These are phyloP conservation scores for Emergomyces orientalis DNA, from an alignment of 2,329 filamentous ascomycete genomes.

Conservation along the genomic window DNA sequence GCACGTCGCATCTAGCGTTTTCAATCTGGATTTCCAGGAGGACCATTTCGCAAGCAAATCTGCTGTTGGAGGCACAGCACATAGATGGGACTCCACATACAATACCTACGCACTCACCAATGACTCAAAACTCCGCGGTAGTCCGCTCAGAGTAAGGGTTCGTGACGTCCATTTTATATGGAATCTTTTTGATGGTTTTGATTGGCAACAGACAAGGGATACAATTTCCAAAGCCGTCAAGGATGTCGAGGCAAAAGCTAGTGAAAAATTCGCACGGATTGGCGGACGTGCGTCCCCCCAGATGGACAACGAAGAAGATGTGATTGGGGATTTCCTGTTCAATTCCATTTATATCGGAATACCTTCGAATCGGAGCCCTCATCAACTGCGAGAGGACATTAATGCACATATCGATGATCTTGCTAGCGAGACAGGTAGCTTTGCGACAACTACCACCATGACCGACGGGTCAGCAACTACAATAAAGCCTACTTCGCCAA, in stretches of 20 bases:
- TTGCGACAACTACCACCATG: conserved; percentile 60
- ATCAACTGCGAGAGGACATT: conserved; percentile 71
- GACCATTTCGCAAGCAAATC: conserved; percentile 63
- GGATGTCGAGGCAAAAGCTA: conserved; percentile 72
- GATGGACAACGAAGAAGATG: conserved; percentile 67
- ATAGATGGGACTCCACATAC: conserved; percentile 68
- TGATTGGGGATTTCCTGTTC: conserved; percentile 91
- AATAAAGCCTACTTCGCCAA: conserved; percentile 26
- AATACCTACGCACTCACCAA: conserved; percentile 65
- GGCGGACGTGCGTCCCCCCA: conserved; percentile 50
- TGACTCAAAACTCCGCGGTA: conserved; percentile 50
- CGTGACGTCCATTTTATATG: conserved; percentile 89
- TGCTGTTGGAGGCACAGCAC: conserved; percentile 55
- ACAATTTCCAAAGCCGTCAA: conserved; percentile 81
- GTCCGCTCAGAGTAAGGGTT: conserved; percentile 67
- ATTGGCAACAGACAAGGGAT: conserved; percentile 83
- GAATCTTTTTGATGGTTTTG: conserved; percentile 96
- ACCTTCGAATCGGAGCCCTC: conserved; percentile 73
- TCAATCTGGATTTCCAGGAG: conserved; percentile 63
- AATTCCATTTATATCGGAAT: conserved; percentile 98
- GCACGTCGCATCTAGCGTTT: conserved; percentile 47
- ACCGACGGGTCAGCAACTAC: conserved; percentile 32
- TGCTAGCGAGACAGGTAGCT: conserved; percentile 79
- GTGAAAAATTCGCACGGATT: conserved; percentile 57
- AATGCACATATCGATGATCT: conserved; percentile 82